These are phyloP conservation scores for Sporisorium sorghi DNA, from an alignment of 1,284 basidiomycete species.

Conservation along the genomic window DNA sequence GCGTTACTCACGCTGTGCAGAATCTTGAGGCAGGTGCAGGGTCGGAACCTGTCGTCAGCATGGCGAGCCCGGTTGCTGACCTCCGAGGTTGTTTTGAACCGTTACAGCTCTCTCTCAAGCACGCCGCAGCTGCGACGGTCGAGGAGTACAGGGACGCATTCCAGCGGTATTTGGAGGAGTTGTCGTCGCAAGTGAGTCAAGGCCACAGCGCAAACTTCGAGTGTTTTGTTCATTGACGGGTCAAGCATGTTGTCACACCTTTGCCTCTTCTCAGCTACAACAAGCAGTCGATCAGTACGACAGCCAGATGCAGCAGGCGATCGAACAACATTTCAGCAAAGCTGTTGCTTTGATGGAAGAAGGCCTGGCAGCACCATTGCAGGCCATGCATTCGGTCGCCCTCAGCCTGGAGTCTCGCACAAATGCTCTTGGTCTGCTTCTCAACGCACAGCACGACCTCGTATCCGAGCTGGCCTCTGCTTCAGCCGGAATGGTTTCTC, in stretches of 20 bases:
- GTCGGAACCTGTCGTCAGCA: not conserved
- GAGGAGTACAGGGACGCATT: not conserved
- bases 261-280: constrained; percentile 3
- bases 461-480: constrained; percentile 5
- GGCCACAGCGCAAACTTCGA: not conserved
- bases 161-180: constrained; percentile 1
- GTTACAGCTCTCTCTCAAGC: constrained; percentile 9
- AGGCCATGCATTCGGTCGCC: not conserved
- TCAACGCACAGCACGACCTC: constrained; percentile 9
- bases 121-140: not conserved
- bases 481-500: constrained; percentile 6
- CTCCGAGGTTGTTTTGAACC: no score
- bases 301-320: not conserved
- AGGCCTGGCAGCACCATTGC: constrained; percentile 1
- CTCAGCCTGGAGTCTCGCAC: not conserved
- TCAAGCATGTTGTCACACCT: no score
- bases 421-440: not conserved
- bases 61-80: not conserved
- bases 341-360: constrained; percentile 1
- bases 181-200: constrained; percentile 20
- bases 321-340: not conserved
- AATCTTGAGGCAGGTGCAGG: constrained; percentile 11
- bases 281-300: constrained; percentile 1
- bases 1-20: not conserved
- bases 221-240: not conserved